phyloP scores from a whole-genome alignment of 169 alveolate species.

The Plasmodium falciparum region DNA sequence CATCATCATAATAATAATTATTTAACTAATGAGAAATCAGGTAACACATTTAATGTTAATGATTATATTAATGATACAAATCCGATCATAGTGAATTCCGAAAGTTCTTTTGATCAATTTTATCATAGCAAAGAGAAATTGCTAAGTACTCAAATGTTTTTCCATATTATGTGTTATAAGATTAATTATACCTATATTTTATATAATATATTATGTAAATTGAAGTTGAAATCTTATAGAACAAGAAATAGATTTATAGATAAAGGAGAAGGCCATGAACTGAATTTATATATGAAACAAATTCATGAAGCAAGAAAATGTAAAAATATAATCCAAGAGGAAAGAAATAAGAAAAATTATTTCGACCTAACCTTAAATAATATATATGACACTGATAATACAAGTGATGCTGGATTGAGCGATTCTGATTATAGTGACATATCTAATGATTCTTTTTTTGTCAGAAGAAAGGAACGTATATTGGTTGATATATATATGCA shows the following conservation, averaged over 20 bases:
- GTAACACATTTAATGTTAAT: background rate
- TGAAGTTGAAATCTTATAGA: background rate
- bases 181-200: constrained; percentile 72
- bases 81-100: constrained; percentile 65
- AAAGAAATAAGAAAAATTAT: constrained; percentile 14
- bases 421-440: constrained; percentile 58
- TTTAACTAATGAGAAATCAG: constrained; percentile 31
- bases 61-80: constrained; percentile 60
- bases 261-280: background rate
- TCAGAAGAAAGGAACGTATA: constrained; percentile 6
- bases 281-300: background rate
- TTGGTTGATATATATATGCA: background rate
- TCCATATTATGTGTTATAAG: constrained; percentile 66
- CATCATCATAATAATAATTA: constrained; percentile 16
- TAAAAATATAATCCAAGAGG: background rate
- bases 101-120: constrained; percentile 51
- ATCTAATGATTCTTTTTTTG: constrained; percentile 58
- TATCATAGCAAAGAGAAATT: constrained; percentile 23
- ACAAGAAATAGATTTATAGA: background rate
- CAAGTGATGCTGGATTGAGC: constrained; percentile 6
- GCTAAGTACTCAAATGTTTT: constrained; percentile 64
- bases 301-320: background rate
- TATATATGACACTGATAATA: constrained; percentile 75
- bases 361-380: constrained; percentile 46
- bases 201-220: constrained; percentile 34